phyloP scores from a whole-genome alignment of 805 yeast species.

The Candida ficus region DNA sequence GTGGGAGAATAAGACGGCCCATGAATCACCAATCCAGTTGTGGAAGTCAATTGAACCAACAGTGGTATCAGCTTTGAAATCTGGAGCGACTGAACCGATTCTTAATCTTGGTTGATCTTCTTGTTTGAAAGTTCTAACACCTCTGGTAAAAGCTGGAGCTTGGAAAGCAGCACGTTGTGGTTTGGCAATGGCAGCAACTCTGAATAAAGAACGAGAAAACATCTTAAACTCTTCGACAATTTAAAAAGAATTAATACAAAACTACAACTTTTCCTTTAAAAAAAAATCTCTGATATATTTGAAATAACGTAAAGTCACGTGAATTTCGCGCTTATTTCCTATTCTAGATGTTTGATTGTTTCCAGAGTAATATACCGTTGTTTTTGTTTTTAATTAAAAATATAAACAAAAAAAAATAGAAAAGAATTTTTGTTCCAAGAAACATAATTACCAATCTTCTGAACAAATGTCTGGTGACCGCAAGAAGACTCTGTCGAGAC shows the following conservation, averaged over 20 bases:
- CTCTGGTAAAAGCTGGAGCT: conserved; percentile 25
- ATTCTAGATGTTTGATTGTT: background rate
- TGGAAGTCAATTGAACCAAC: conserved; percentile 83
- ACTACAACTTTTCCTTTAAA: background rate
- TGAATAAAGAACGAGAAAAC: conserved; percentile 27
- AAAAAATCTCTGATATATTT: background rate
- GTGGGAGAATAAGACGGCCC: conserved; percentile 89
- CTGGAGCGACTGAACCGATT: conserved; percentile 83
- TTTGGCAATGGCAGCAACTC: conserved; percentile 21
- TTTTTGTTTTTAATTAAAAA: background rate
- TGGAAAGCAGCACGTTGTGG: conserved; percentile 5
- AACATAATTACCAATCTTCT: too few relatives aligned
- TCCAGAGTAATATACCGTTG: background rate
- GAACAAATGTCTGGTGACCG: background rate
- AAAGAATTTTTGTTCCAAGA: too few relatives aligned
- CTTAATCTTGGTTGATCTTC: conserved; percentile 60
- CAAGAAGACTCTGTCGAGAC: background rate
- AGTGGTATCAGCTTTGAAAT: conserved; percentile 79
- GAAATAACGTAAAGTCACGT: conserved; percentile 2
- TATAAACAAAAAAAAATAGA: background rate
- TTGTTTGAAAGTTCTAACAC: conserved; percentile 42
- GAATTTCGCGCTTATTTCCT: background rate
- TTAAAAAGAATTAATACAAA: background rate
- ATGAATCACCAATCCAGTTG: conserved; percentile 76
- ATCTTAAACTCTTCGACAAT: conserved; percentile 6